Percentiles rank a stretch among this genome's conserved stretches.
phyloP scores from a whole-genome alignment of 1,284 basidiomycete genomes.

The Trichosporon inkin region DNA sequence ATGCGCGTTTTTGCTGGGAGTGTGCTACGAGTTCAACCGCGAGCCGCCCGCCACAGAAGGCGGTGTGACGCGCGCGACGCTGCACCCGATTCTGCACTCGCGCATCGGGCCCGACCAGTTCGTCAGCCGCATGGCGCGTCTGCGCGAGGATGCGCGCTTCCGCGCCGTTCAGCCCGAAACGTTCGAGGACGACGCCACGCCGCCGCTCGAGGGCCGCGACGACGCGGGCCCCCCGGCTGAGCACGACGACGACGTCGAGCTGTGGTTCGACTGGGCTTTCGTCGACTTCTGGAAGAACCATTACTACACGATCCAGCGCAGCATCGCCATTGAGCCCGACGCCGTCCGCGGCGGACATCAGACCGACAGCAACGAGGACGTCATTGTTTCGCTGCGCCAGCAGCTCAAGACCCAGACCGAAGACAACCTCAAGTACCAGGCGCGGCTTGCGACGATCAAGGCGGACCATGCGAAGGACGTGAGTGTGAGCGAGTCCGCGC shows the following conservation, averaged over 20 bases:
- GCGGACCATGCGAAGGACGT: conserved; percentile 6
- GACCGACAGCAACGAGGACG: conserved; percentile 72
- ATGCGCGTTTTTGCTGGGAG: conserved; percentile 84
- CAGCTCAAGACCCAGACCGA: conserved; percentile 72
- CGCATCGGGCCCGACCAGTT: conserved; percentile 79
- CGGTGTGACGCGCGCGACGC: conserved; percentile 79
- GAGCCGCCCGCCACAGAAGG: conserved; percentile 65
- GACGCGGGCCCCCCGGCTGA: conserved; percentile 34
- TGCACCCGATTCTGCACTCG: conserved; percentile 79
- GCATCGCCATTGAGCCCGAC: conserved; percentile 55
- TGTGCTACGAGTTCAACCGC: conserved; percentile 91
- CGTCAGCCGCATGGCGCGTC: conserved; percentile 74
- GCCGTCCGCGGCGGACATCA: conserved; percentile 43
- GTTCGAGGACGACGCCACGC: conserved; percentile 43
- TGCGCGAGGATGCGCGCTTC: conserved; percentile 89
- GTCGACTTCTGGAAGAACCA: conserved; percentile 99
- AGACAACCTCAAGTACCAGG: conserved; percentile 55
- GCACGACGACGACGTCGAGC: conserved; percentile 66
- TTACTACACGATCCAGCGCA: conserved; percentile 62
- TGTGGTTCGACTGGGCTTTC: conserved; percentile 98
- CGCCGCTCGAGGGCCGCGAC: conserved; percentile 26
- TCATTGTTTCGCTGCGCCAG: conserved; percentile 73
- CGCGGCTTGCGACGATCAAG: conserved; percentile 18
- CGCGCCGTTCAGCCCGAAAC: conserved; percentile 78
- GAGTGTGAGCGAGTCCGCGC: not conserved